A percentile compares a stretch with the other conserved stretches of the same genome.
Evolutionary conservation across 139 green algal genomes (phyloP).

Genomic region (Penium margaritaceum): DNA sequence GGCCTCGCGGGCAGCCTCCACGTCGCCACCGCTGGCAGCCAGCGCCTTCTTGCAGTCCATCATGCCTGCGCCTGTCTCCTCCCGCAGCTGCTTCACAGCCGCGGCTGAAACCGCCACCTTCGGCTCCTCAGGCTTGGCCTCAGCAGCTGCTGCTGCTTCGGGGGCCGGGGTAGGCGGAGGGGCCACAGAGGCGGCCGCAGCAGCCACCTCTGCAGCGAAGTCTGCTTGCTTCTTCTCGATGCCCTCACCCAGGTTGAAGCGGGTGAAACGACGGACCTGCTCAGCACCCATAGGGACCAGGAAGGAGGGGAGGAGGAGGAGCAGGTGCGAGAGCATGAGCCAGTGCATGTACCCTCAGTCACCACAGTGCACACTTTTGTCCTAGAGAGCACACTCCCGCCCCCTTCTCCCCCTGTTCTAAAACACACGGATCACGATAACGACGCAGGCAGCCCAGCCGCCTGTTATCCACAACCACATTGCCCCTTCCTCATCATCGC

Average conservation of each 20-base stretch:
- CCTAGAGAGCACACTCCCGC: too few species aligned
- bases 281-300: too few species aligned
- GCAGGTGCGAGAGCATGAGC: too few species aligned
- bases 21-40: constrained; percentile 63
- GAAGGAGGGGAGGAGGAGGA: too few species aligned
- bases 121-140: too few species aligned
- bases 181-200: constrained; percentile 10
- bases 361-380: too few species aligned
- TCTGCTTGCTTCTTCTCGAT: constrained; percentile 87
- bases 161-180: background rate
- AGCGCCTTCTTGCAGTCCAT: constrained; percentile 99
- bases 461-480: too few species aligned
- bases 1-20: constrained; percentile 73
- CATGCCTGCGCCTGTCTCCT: constrained; percentile 86
- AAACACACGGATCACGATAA: too few species aligned
- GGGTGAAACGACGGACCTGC: constrained; percentile 68
- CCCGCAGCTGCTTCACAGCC: constrained; percentile 77
- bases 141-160: constrained; percentile 8
- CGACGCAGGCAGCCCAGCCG: too few species aligned
- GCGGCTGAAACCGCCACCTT: constrained; percentile 59
- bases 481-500: too few species aligned
- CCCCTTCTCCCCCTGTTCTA: too few species aligned
- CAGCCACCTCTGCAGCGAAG: constrained; percentile 90
- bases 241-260: constrained; percentile 87
- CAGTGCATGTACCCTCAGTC: too few species aligned